phyloP scores from a whole-genome alignment of 1,284 basidiomycete genomes.

The Pseudozyma pruni region DNA sequence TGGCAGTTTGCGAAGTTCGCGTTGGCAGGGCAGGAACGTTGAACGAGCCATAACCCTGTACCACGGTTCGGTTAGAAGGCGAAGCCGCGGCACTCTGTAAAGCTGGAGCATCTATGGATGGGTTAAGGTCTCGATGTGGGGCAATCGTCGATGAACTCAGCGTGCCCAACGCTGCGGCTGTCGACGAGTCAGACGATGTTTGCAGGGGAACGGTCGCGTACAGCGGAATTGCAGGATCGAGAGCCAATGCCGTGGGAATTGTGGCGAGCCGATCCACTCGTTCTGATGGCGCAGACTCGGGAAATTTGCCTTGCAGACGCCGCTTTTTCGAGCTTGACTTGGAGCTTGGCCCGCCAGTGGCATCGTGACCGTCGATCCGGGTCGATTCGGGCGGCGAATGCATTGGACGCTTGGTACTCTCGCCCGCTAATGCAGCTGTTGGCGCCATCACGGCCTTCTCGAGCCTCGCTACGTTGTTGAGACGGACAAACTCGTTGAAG shows the following conservation, averaged over 20 bases:
- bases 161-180: neutral
- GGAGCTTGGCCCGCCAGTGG: neutral
- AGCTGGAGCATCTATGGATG: too few species aligned
- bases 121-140: too few species aligned
- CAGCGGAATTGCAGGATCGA: constrained; percentile 23
- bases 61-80: too few species aligned
- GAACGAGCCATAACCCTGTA: too few species aligned
- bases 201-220: constrained; percentile 5
- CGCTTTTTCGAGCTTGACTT: neutral
- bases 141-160: neutral
- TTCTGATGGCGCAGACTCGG: neutral
- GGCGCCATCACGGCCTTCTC: constrained; percentile 17
- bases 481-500: constrained; percentile 32
- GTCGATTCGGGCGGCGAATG: constrained; percentile 4
- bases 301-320: neutral
- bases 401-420: constrained; percentile 9
- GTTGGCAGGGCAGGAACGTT: neutral
- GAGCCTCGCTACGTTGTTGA: constrained; percentile 26
- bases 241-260: constrained; percentile 4
- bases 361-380: neutral
- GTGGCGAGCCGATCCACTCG: neutral
- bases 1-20: neutral
- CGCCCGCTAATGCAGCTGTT: neutral
- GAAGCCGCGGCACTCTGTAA: too few species aligned
- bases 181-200: neutral